These are phyloP conservation scores for Pyronema domesticum DNA, from an alignment of 495 filamentous ascomycete genomes.

Conservation along the genomic window DNA sequence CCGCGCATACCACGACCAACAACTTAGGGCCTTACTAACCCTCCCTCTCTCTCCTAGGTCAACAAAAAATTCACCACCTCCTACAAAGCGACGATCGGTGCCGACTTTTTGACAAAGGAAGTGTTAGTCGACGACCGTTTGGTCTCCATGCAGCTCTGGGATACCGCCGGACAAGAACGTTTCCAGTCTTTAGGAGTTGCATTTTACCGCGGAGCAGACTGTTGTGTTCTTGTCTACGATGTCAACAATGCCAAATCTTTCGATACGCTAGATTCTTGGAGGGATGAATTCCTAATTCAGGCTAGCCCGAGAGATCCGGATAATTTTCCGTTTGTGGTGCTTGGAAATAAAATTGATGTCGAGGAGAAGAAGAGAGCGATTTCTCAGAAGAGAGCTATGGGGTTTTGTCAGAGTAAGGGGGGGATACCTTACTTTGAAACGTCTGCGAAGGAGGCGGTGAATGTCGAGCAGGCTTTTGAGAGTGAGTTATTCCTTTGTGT, in stretches of 20 bases:
- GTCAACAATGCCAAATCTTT: slow-evolving; percentile 99
- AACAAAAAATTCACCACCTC: slow-evolving; percentile 99
- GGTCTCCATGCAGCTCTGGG: slow-evolving; percentile 93
- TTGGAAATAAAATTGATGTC: slow-evolving; percentile 98
- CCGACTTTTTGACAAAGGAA: slow-evolving; percentile 97
- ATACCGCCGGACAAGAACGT: slow-evolving; percentile 92
- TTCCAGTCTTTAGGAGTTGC: slow-evolving; percentile 96
- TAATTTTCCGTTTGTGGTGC: slow-evolving; percentile 93
- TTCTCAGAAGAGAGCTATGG: slow-evolving; percentile 83
- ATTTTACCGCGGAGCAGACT: slow-evolving; percentile 96
- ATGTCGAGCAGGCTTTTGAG: slow-evolving; percentile 97
- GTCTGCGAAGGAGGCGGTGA: slow-evolving; percentile 94
- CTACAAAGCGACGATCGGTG: slow-evolving; percentile 98
- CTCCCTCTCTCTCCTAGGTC: slow-evolving; percentile 43
- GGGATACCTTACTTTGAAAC: slow-evolving; percentile 98
- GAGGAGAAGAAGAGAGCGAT: slow-evolving; percentile 94
- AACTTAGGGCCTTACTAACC: too few relatives aligned
- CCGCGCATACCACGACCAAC: too few relatives aligned
- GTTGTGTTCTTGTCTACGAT: slow-evolving; percentile 95
- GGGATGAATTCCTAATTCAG: slow-evolving; percentile 96
- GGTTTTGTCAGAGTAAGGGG: slow-evolving; percentile 93
- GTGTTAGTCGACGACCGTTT: slow-evolving; percentile 91
- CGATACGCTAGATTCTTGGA: slow-evolving; percentile 93
- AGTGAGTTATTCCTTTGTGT: slow-evolving; percentile 32
- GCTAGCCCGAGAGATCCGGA: slow-evolving; percentile 91